Evolutionary conservation across 208 protist genomes (phyloP).

Genomic region (Porcisia hertigi): DNA sequence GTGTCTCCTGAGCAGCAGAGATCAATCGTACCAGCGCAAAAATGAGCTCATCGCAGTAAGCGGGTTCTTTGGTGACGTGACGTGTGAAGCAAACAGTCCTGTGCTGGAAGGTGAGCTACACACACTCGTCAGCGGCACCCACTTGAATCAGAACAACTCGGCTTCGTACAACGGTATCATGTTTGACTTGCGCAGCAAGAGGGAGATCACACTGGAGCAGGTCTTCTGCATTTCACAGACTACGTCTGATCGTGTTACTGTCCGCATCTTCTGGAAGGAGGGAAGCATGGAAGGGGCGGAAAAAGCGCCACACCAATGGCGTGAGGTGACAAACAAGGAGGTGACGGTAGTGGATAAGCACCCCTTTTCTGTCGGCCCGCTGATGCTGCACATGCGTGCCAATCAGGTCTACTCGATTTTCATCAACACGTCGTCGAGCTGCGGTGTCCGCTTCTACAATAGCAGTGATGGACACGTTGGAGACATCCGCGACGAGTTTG

Average conservation of each 20-base stretch:
- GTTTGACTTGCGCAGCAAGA: constrained; percentile 85
- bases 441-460: constrained; percentile 89
- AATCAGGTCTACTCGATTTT: constrained; percentile 84
- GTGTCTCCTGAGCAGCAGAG: constrained; percentile 29
- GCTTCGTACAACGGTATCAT: constrained; percentile 92
- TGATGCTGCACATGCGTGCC: constrained; percentile 75
- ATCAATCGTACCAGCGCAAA: constrained; percentile 32
- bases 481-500: constrained; percentile 81
- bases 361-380: constrained; percentile 61
- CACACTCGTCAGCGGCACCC: constrained; percentile 70
- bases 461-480: constrained; percentile 79
- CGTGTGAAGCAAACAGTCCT: constrained; percentile 43
- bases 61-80: constrained; percentile 59
- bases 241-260: constrained; percentile 68
- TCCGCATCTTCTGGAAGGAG: constrained; percentile 89
- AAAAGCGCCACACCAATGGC: constrained; percentile 67
- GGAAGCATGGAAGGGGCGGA: constrained; percentile 83
- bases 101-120: constrained; percentile 52
- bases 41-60: constrained; percentile 52
- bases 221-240: constrained; percentile 88
- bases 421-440: constrained; percentile 88
- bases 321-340: constrained; percentile 62
- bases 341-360: constrained; percentile 78
- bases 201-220: constrained; percentile 88
- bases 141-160: constrained; percentile 76